These are phyloP conservation scores for Triglochin maritima DNA, from an alignment of 106 monocot species.

Conservation along the genomic window DNA sequence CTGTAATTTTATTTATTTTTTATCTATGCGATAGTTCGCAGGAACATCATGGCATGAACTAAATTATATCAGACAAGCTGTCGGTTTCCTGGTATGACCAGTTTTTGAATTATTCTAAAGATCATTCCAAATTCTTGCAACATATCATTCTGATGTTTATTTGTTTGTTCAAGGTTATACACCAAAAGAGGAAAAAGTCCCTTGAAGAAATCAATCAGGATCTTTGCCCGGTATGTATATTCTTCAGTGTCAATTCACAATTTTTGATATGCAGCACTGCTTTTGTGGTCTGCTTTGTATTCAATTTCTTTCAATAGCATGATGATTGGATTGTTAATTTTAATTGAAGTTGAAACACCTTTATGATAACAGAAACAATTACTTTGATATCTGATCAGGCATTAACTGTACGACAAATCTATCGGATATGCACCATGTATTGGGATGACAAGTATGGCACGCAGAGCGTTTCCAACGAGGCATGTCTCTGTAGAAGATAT, in stretches of 20 bases:
- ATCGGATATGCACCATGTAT: constrained; percentile 97
- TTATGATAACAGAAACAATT: neutral
- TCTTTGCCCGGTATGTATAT: constrained; percentile 70
- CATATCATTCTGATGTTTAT: neutral
- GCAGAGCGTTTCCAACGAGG: constrained; percentile 90
- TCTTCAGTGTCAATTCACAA: neutral
- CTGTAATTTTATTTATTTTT: neutral
- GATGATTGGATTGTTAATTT: no score
- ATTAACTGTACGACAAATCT: constrained; percentile 84
- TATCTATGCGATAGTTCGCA: constrained; percentile 42
- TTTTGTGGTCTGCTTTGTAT: neutral
- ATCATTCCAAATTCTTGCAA: neutral
- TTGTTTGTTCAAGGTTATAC: constrained; percentile 63
- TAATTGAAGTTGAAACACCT: no score
- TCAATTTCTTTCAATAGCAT: neutral
- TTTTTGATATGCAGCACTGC: no score
- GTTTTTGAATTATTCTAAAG: neutral
- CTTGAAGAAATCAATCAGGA: constrained; percentile 89
- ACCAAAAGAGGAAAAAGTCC: constrained; percentile 90
- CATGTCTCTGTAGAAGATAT: constrained; percentile 7
- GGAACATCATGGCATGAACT: constrained; percentile 91
- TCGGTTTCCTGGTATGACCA: constrained; percentile 75
- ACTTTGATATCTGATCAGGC: constrained; percentile 22
- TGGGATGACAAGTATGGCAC: constrained; percentile 99
- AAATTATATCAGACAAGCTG: constrained; percentile 94